A percentile compares a stretch with the other conserved stretches of the same genome.
Conservation (phyloP, 768 basidiomycete species). For the Ephemerocybe angulata region DNA sequence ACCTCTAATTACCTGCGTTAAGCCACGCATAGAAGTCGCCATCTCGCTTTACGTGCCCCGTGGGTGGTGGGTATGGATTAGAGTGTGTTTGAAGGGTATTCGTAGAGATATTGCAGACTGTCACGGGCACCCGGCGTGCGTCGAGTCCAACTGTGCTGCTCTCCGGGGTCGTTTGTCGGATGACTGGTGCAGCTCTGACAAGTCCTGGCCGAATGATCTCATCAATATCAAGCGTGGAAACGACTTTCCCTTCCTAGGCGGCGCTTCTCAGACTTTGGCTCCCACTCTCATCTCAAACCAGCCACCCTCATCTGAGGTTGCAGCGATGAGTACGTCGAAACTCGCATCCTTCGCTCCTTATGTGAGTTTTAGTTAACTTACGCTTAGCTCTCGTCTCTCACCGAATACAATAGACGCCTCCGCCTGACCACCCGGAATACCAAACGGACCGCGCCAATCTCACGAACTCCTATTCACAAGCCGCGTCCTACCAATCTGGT, state of each 20-base stretch:
- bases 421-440: background rate
- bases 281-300: background rate
- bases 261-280: too few species aligned
- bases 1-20: slow-evolving; percentile 10
- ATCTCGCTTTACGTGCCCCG: background rate
- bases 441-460: too few species aligned
- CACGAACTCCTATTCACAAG: background rate
- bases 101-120: background rate
- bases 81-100: background rate
- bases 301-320: background rate
- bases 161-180: background rate
- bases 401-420: background rate
- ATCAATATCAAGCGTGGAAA: background rate
- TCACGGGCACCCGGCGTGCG: background rate
- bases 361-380: background rate
- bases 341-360: background rate
- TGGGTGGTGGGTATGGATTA: background rate
- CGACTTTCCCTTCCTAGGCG: background rate
- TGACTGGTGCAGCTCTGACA: background rate
- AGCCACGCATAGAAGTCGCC: slow-evolving; percentile 11
- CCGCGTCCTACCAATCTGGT: background rate
- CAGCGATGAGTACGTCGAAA: background rate
- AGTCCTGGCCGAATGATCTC: background rate
- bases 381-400: background rate
- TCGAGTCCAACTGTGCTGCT: background rate